Base-by-base conservation (phyloP, 306 rosid genomes). In the Mimosa pudica region DNA sequence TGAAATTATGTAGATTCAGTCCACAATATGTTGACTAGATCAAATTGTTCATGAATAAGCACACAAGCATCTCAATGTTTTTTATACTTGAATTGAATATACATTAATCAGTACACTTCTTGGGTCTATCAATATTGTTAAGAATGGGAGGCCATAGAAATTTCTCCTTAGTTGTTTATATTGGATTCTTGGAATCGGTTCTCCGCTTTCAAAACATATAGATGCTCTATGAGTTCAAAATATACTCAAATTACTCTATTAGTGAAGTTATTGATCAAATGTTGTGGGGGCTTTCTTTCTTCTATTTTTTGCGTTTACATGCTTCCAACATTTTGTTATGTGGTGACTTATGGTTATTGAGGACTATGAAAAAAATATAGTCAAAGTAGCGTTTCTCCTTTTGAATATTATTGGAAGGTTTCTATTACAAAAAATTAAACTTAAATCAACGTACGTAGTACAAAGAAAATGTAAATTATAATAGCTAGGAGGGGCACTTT, bases 141-240 rank as follows among this genome's bases (percentile, higher is more conserved):
- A 65, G 46, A 35, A 14, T 17, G 46, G 24, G 46, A 14, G 0
- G 44, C 3, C 71, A 3, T 65, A 11, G 44, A 38, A 36, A 38
- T 65, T 65, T 33, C 12, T 65, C 71, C 30, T 36, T 16, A 38
- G 42, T 13, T 13, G 30, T 36, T 54, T 11, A 45, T 13, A 60
- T 16, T 46, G 71, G 48, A 68, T 36, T 13, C 49, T 52, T 45
- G 61, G 47, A 65, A 66, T 38, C 64, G 69, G 71, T 78, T 81
- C 41, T n/a, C 78, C 18, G 24, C 48, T 64, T 71, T 80, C 73
- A 47, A 77, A 82, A 80, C 84, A 73, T 73, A 65, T 82, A 62
- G 32, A 10, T 79, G 76, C 47, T 64, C 16, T 20, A 20, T 67
- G 10, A 4, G 20, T 67, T 8, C 7, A 7, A 17, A 51, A 4